These are phyloP conservation scores for Blechomonas ayalai DNA, from an alignment of 208 protist species.

Conservation along the genomic window DNA sequence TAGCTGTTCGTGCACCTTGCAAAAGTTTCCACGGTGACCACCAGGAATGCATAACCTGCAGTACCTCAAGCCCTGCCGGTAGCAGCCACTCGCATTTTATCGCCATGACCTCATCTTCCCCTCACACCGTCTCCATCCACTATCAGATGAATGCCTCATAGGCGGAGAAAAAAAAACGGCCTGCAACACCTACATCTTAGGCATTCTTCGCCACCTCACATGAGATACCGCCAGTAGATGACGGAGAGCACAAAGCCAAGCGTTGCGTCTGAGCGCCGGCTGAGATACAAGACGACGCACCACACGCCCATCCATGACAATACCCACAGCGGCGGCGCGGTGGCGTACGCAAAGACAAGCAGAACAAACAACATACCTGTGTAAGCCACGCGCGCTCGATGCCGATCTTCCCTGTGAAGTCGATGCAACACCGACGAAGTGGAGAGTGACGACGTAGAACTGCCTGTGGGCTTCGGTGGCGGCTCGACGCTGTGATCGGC, in stretches of 20 bases:
- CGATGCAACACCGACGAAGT: constrained; percentile 4
- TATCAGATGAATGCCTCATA: too few species aligned
- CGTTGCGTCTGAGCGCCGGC: constrained; percentile 10
- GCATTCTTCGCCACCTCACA: constrained; percentile 11
- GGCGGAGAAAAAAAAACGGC: too few species aligned
- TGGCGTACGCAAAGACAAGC: constrained; percentile 23
- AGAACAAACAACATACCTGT: constrained; percentile 30
- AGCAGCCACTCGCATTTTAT: too few species aligned
- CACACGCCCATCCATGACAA: constrained; percentile 20
- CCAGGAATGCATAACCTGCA: too few species aligned
- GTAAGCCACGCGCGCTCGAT: constrained; percentile 22
- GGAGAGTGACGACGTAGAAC: constrained; percentile 7
- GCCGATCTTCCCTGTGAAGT: background rate
- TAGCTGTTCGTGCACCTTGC: too few species aligned
- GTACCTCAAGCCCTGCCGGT: too few species aligned
- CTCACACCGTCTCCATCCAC: too few species aligned
- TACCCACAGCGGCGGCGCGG: constrained; percentile 21
- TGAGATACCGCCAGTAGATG: constrained; percentile 13
- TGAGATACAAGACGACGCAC: constrained; percentile 18
- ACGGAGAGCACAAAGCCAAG: constrained; percentile 26
- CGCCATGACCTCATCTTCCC: too few species aligned
- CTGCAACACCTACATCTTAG: too few species aligned
- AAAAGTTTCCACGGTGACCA: too few species aligned
- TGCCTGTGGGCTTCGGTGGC: background rate
- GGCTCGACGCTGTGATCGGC: background rate